Evolutionary conservation across 2,329 filamentous ascomycete genomes (phyloP).

Genomic region (Onygenales sp.): DNA sequence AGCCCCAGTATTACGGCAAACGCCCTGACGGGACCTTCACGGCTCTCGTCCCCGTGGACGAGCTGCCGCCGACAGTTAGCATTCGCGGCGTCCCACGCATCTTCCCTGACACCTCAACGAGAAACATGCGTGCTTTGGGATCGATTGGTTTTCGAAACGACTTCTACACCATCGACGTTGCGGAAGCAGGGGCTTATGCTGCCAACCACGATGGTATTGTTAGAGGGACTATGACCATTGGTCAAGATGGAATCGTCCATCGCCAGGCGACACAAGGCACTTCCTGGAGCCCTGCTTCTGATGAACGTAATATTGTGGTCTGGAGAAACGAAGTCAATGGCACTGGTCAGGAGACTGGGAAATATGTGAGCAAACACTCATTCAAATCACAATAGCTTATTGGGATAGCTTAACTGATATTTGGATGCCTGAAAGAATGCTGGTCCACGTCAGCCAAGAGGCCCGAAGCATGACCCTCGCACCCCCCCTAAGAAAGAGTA

Average conservation of each 20-base stretch:
- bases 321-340: background rate
- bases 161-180: slow-evolving; percentile 27
- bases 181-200: background rate
- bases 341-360: background rate
- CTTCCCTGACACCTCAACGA: slow-evolving; percentile 27
- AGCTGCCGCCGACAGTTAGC: slow-evolving; percentile 29
- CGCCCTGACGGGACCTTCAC: slow-evolving; percentile 32
- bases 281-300: background rate
- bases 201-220: background rate
- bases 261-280: background rate
- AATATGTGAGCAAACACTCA: background rate
- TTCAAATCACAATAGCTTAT: background rate
- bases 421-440: background rate
- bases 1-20: slow-evolving; percentile 33
- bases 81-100: slow-evolving; percentile 29
- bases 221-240: background rate
- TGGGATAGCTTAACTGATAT: background rate
- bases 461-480: background rate
- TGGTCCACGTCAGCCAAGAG: background rate
- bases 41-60: slow-evolving; percentile 37
- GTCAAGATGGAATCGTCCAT: background rate
- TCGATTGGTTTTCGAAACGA: slow-evolving; percentile 21
- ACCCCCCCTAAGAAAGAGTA: slow-evolving; percentile 11
- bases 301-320: background rate
- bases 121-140: slow-evolving; percentile 34